Evolutionary conservation across 2,329 filamentous ascomycete species (phyloP).

Genomic region (Fusarium chlamydosporum): DNA sequence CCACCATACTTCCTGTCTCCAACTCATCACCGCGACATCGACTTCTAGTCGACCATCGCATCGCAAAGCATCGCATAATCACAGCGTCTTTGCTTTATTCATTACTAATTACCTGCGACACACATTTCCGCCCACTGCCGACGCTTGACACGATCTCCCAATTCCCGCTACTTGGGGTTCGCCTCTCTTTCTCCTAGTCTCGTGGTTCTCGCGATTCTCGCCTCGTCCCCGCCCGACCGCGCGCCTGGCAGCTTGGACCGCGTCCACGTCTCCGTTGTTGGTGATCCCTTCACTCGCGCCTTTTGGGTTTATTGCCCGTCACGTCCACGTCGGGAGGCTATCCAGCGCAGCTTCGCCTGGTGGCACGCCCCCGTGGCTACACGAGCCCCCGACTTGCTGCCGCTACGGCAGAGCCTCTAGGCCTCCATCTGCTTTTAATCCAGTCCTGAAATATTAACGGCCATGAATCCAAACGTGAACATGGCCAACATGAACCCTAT

Average conservation of each 20-base stretch:
- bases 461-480: constrained; percentile 72
- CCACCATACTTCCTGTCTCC: constrained; percentile 38
- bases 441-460: constrained; percentile 48
- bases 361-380: constrained; percentile 55
- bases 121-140: constrained; percentile 36
- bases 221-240: constrained; percentile 38
- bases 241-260: constrained; percentile 49
- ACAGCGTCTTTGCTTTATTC: constrained; percentile 24
- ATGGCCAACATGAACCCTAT: constrained; percentile 80
- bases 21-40: constrained; percentile 47
- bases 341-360: constrained; percentile 54
- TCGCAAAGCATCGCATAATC: constrained; percentile 33
- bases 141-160: constrained; percentile 42
- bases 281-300: constrained; percentile 41
- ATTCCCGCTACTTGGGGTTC: constrained; percentile 41
- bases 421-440: constrained; percentile 37
- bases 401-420: constrained; percentile 48
- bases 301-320: constrained; percentile 51
- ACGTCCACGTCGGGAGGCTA: constrained; percentile 54
- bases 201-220: constrained; percentile 47
- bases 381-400: constrained; percentile 47
- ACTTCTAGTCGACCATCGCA: constrained; percentile 44
- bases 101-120: constrained; percentile 26
- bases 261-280: constrained; percentile 42
- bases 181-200: constrained; percentile 44